A percentile compares a stretch with the other conserved stretches of the same genome.
These are phyloP conservation scores for Coemansia sp. DNA, from an alignment of 192 early-diverging fungal genomes.

Conservation along the genomic window DNA sequence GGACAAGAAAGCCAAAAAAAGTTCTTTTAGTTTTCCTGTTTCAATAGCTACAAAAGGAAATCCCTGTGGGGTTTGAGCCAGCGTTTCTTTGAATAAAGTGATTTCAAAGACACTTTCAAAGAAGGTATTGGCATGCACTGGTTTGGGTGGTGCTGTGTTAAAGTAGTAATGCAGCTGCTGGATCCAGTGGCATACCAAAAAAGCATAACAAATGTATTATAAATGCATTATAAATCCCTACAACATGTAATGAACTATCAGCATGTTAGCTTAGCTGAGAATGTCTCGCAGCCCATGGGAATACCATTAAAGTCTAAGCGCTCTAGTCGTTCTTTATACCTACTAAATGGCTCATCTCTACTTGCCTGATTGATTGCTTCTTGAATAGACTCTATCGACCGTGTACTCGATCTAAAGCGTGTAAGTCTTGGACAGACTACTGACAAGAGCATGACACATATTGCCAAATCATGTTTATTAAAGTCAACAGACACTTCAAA, in stretches of 20 bases:
- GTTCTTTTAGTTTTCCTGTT: neutral
- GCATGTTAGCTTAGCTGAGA: neutral
- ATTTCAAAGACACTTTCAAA: neutral
- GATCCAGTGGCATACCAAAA: neutral
- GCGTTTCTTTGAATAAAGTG: neutral
- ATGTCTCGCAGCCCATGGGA: neutral
- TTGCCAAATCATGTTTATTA: neutral
- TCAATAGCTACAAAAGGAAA: slow-evolving; percentile 1
- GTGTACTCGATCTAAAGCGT: neutral
- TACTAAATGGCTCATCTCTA: neutral
- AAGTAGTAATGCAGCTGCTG: neutral
- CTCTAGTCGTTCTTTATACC: neutral
- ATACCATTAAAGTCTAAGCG: neutral
- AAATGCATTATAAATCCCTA: no score
- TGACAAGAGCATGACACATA: neutral
- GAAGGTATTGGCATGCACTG: neutral
- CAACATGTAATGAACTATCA: neutral
- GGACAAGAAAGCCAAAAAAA: neutral
- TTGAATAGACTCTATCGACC: neutral
- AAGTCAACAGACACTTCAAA: neutral
- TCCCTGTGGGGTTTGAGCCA: neutral
- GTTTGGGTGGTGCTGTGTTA: neutral
- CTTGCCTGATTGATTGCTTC: neutral
- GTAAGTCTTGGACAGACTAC: neutral
- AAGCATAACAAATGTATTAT: no score